phyloP scores from a whole-genome alignment of 805 yeast genomes.

The Hyphopichia homilentoma region DNA sequence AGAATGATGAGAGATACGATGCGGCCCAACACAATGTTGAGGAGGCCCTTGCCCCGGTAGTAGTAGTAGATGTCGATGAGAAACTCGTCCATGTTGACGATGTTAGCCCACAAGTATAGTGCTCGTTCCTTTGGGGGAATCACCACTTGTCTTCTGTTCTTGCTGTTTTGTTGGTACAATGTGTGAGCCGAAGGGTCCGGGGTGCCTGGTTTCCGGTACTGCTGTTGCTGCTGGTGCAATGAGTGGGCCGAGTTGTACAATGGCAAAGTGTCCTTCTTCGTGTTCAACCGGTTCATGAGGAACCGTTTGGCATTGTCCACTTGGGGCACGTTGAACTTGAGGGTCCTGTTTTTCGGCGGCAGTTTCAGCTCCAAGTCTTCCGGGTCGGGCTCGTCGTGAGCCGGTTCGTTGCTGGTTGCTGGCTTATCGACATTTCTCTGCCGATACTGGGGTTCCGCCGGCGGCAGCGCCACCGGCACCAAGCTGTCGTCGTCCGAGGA shows the following conservation, averaged over 20 bases:
- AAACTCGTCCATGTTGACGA: conserved; percentile 85
- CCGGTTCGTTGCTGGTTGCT: not conserved
- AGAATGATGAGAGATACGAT: conserved; percentile 68
- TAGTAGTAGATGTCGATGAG: conserved; percentile 79
- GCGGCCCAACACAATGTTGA: conserved; percentile 68
- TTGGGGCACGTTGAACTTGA: conserved; percentile 11
- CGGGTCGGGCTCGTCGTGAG: not conserved
- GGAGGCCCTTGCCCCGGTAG: conserved; percentile 80
- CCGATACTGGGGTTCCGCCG: no score
- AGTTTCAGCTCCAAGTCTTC: not conserved
- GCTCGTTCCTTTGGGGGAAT: conserved; percentile 66
- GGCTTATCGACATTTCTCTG: conserved; percentile 8
- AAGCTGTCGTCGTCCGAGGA: conserved; percentile 14
- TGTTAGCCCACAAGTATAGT: conserved; percentile 94
- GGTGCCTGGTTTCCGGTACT: conserved; percentile 6
- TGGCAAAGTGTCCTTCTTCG: conserved; percentile 8
- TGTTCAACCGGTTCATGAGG: conserved; percentile 3
- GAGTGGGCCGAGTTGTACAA: conserved; percentile 10
- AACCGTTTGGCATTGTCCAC: conserved; percentile 5
- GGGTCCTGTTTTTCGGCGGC: conserved; percentile 5
- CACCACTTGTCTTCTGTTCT: conserved; percentile 14
- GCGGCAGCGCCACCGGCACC: conserved; percentile 13
- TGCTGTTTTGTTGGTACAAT: conserved; percentile 6
- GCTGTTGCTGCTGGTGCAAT: conserved; percentile 8
- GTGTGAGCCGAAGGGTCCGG: conserved; percentile 7